phyloP scores from a whole-genome alignment of 768 basidiomycete species.

The Hemileccinum impolitum region DNA sequence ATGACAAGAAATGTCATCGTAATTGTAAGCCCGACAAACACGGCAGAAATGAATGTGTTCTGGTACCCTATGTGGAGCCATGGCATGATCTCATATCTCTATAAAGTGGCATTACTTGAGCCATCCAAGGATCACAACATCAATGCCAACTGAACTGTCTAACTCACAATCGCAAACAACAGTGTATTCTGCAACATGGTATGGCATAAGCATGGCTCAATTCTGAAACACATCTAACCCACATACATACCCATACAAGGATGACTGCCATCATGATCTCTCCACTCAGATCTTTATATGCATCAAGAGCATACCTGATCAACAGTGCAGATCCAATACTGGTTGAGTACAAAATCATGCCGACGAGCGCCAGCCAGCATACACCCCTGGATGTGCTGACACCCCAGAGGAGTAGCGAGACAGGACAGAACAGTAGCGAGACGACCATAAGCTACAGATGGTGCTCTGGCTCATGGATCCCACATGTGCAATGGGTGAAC shows the following conservation, averaged over 20 bases:
- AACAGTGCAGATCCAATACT: constrained; percentile 18
- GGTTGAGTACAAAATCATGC: constrained; percentile 20
- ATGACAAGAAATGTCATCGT: constrained; percentile 19
- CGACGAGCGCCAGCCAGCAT: constrained; percentile 14
- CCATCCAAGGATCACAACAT: too few species aligned
- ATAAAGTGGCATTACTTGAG: background rate
- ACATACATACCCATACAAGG: constrained; percentile 14
- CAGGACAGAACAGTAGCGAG: constrained; percentile 15
- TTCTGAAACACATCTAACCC: background rate
- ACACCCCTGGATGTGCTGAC: constrained; percentile 18
- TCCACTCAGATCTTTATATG: constrained; percentile 18
- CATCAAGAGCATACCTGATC: constrained; percentile 19
- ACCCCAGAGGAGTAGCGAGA: constrained; percentile 20
- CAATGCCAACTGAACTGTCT: too few species aligned
- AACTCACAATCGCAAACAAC: constrained; percentile 14
- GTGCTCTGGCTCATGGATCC: constrained; percentile 20
- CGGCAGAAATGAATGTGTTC: constrained; percentile 17
- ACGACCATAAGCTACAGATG: constrained; percentile 25
- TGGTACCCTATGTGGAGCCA: constrained; percentile 20
- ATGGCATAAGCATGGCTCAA: too few species aligned
- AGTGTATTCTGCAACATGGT: constrained; percentile 9
- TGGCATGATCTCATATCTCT: constrained; percentile 22
- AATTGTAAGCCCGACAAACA: constrained; percentile 18
- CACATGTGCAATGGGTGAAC: constrained; percentile 13
- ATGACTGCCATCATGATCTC: constrained; percentile 21